Conservation (phyloP, 129 eudicot genomes). For the Tagetes erecta region DNA sequence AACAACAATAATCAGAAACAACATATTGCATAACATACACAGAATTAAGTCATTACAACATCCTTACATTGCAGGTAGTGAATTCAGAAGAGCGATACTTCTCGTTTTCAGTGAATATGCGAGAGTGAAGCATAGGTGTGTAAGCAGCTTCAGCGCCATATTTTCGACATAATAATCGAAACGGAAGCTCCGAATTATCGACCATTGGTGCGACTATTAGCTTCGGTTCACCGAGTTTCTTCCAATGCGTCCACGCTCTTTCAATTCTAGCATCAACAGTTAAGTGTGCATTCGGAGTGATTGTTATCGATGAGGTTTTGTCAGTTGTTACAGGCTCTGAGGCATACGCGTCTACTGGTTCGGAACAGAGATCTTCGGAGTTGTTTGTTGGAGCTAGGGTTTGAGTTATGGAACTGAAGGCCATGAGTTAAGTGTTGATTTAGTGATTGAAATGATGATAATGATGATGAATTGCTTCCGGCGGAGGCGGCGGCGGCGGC, state of each 20-base stretch:
- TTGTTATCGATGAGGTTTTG: slow-evolving; percentile 9
- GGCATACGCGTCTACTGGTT: not conserved
- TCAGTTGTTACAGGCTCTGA: slow-evolving; percentile 7
- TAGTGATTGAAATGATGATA: not conserved
- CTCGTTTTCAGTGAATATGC: slow-evolving; percentile 70
- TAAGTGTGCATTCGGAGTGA: slow-evolving; percentile 36
- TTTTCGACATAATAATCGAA: slow-evolving; percentile 83
- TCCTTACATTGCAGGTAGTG: slow-evolving; percentile 76
- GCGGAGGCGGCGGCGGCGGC: not conserved
- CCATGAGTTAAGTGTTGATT: slow-evolving; percentile 3
- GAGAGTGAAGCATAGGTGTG: slow-evolving; percentile 93
- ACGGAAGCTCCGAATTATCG: slow-evolving; percentile 93
- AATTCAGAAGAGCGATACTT: slow-evolving; percentile 76
- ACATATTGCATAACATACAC: not conserved
- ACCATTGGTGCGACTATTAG: slow-evolving; percentile 93
- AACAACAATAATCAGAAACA: not conserved
- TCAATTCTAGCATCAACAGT: slow-evolving; percentile 54
- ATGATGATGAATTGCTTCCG: not conserved
- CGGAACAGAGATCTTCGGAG: slow-evolving; percentile 12
- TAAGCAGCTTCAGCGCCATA: slow-evolving; percentile 93
- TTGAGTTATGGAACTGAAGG: slow-evolving; percentile 9
- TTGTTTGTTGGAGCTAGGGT: slow-evolving; percentile 2
- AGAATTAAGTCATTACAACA: not conserved
- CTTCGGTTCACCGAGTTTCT: slow-evolving; percentile 72
- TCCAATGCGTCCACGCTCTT: slow-evolving; percentile 97